Evolutionary conservation across 805 yeast genomes (phyloP), one percentile per base, ranked within the genome.

Genomic region (Lipomyces chichibuensis): DNA sequence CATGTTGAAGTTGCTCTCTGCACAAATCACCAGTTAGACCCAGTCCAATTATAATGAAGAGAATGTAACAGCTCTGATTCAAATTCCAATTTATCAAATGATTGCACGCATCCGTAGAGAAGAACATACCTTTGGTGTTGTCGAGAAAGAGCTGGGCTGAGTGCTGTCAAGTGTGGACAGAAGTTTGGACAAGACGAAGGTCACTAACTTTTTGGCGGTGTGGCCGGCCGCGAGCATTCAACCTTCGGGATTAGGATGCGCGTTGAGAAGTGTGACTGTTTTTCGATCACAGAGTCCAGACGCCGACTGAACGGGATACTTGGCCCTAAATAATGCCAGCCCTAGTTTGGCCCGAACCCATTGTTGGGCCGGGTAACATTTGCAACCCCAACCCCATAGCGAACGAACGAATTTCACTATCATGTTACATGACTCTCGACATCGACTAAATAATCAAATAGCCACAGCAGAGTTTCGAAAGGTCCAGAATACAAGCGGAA

Each of bases 1-100:
- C 99, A 94, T 94, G 62, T 33, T 66, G 65, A 57, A 63, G 33
- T 61, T 56, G 64, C 69, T 66, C 65, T 63, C 46, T 37, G 39
- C 39, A 52, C 20, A 43, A n/a, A 27, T 57, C 32, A 56, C 25
- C 6, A 17, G 29, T 46, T 59, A 46, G 60, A 35, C 29, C 39
- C 59, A 33, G 46, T 14, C 35, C 55, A 52, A 25, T 23, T 52
- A 25, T 11, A 59, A 33, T 13, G 3, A 3, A 2, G 7, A 7
- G 27, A 5, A 60, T 6, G 23, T 3, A 59, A n/a, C 27, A 32
- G 46, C n/a, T 53, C 29, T 29, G 20, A 39, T 49, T 43, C 9
- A 27, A 29, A 33, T 39, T 35, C 23, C 13, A 20, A 59, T 39
- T 20, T 27, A 25, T 52, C 35, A 7, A 9, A 17, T 25, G n/a